A percentile compares a stretch with the other conserved stretches of the same genome.
Conservation (phyloP, 2,329 filamentous ascomycete genomes). For the Alternaria metachromatica region DNA sequence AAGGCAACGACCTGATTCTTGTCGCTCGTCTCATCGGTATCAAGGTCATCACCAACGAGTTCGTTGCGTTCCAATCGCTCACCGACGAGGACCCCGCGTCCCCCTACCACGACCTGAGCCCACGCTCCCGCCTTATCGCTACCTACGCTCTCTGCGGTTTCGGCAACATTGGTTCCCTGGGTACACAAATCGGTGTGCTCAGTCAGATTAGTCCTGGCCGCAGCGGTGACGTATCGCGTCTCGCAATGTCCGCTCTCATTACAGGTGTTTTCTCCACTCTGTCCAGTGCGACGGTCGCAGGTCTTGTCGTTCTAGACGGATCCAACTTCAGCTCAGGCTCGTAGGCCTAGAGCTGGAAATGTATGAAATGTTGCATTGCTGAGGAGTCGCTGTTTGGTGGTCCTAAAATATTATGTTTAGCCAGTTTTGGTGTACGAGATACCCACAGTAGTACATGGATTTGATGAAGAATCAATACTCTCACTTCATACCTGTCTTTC, state of each 20-base stretch:
- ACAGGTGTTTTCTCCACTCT: slow-evolving; percentile 81
- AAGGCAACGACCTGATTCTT: slow-evolving; percentile 65
- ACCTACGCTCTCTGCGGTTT: slow-evolving; percentile 80
- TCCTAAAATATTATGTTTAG: slow-evolving; percentile 24
- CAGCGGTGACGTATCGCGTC: slow-evolving; percentile 74
- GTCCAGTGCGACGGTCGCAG: slow-evolving; percentile 67
- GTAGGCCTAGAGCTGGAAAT: slow-evolving; percentile 9
- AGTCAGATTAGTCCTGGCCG: slow-evolving; percentile 79
- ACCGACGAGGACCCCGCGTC: slow-evolving; percentile 51
- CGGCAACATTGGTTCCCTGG: slow-evolving; percentile 85
- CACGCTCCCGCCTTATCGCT: slow-evolving; percentile 78
- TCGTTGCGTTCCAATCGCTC: slow-evolving; percentile 71
- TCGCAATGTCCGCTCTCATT: slow-evolving; percentile 78
- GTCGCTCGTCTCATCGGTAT: slow-evolving; percentile 81
- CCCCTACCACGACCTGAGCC: slow-evolving; percentile 65
- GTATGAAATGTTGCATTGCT: slow-evolving; percentile 1
- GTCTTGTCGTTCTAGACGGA: slow-evolving; percentile 63
- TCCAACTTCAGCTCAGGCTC: slow-evolving; percentile 31
- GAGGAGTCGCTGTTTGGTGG: slow-evolving; percentile 8
- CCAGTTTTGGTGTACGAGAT: slow-evolving; percentile 27
- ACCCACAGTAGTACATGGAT: slow-evolving; percentile 27
- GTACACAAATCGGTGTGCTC: slow-evolving; percentile 88
- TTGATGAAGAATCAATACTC: slow-evolving; percentile 6
- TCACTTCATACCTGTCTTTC: neutral
- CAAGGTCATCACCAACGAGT: slow-evolving; percentile 89